Evolutionary conservation across 352 stramenopile genomes (phyloP).

Genomic region (Globisporangium polare): DNA sequence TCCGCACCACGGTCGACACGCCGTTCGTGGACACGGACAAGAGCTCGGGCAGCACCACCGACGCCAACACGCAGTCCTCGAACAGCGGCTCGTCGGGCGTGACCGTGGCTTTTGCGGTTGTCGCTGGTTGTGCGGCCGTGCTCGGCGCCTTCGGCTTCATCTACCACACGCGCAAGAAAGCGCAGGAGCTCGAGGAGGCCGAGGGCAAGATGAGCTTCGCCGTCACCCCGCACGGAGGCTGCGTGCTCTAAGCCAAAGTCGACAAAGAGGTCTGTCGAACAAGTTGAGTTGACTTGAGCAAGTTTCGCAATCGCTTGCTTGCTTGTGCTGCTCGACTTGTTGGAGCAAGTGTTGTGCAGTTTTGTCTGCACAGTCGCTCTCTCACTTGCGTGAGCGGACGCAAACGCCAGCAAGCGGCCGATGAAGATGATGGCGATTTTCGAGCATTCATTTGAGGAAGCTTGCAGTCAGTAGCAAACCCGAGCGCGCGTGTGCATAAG

Average conservation of each 20-base stretch:
- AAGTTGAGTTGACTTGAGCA: not conserved
- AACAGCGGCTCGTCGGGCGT: not conserved
- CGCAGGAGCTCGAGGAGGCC: conserved; percentile 39
- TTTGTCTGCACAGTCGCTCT: not conserved
- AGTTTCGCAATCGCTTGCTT: not conserved
- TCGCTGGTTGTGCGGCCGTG: conserved; percentile 27
- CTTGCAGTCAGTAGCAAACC: not conserved
- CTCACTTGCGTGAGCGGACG: not conserved
- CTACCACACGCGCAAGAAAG: conserved; percentile 68
- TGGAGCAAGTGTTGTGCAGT: not conserved
- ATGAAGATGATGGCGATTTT: not conserved
- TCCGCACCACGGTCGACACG: conserved; percentile 20
- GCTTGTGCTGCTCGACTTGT: not conserved
- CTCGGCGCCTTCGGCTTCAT: conserved; percentile 66
- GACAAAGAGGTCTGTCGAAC: not conserved
- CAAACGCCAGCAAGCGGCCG: not conserved
- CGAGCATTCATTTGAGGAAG: not conserved
- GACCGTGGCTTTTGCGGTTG: conserved; percentile 7
- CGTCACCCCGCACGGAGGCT: conserved; percentile 50
- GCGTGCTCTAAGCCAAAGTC: conserved; percentile 32
- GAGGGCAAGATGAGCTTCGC: conserved; percentile 44
- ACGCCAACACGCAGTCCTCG: conserved; percentile 41
- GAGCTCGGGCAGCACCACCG: conserved; percentile 12
- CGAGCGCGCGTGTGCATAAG: not conserved
- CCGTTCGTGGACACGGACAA: conserved; percentile 19